Percentiles rank a stretch among this genome's conserved stretches.
Evolutionary conservation across 495 filamentous ascomycete genomes (phyloP).

Genomic region (Hypoxylon perforatum): DNA sequence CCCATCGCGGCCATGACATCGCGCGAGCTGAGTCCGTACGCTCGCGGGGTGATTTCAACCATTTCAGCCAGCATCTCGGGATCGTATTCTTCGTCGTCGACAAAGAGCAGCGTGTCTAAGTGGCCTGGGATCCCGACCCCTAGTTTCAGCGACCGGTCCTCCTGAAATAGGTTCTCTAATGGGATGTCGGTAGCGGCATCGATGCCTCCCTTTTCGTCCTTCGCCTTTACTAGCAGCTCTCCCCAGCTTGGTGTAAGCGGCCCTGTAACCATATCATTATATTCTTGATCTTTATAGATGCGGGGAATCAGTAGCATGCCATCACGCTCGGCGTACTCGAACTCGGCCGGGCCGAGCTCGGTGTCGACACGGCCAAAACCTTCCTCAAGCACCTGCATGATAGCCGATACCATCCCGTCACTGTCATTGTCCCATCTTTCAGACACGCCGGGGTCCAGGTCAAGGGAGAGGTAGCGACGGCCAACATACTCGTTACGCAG

Average conservation of each 20-base stretch:
- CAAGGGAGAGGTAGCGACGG: conserved; percentile 41
- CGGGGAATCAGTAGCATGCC: conserved; percentile 43
- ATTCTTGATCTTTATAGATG: conserved; percentile 46
- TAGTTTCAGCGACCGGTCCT: conserved; percentile 37
- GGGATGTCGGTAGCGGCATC: not conserved
- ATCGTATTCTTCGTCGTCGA: conserved; percentile 24
- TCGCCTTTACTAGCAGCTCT: not conserved
- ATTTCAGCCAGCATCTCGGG: not conserved
- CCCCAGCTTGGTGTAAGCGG: not conserved
- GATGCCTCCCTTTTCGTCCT: not conserved
- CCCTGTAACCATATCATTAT: conserved; percentile 40
- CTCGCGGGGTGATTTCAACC: conserved; percentile 11
- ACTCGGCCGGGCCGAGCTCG: conserved; percentile 21
- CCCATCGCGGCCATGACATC: conserved; percentile 48
- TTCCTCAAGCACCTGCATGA: conserved; percentile 41
- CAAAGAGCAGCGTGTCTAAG: conserved; percentile 45
- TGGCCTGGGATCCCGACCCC: conserved; percentile 45
- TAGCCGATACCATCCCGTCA: conserved; percentile 20
- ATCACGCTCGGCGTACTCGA: conserved; percentile 44
- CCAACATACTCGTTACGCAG: conserved; percentile 46
- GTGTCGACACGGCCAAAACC: conserved; percentile 36
- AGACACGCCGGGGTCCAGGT: conserved; percentile 38
- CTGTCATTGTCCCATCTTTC: conserved; percentile 18
- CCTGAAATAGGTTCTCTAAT: conserved; percentile 23
- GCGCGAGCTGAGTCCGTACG: conserved; percentile 47